These are phyloP conservation scores for Emmonsiellopsis sp. DNA, from an alignment of 2,329 filamentous ascomycete species.

Conservation along the genomic window DNA sequence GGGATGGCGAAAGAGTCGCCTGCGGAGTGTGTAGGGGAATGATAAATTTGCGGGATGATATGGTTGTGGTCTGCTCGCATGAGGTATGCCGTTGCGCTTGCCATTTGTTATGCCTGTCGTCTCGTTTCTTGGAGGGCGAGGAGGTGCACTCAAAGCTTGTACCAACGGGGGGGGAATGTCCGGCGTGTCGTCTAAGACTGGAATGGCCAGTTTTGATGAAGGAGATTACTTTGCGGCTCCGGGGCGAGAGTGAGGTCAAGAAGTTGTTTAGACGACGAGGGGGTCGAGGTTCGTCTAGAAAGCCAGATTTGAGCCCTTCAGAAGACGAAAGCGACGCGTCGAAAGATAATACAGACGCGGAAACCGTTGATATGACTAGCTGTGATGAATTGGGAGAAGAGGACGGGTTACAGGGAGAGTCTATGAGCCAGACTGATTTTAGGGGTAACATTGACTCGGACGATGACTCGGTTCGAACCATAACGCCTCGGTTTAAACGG, in stretches of 20 bases:
- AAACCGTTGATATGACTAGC: neutral
- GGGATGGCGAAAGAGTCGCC: slow-evolving; percentile 21
- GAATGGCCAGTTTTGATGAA: slow-evolving; percentile 72
- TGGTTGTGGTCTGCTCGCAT: slow-evolving; percentile 44
- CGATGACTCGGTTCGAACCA: neutral
- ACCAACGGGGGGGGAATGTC: slow-evolving; percentile 62
- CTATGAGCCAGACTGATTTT: neutral
- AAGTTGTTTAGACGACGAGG: slow-evolving; percentile 52
- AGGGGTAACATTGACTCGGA: neutral
- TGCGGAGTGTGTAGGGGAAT: slow-evolving; percentile 43
- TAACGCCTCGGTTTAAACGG: neutral
- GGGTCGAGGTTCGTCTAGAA: slow-evolving; percentile 15
- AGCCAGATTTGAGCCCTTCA: neutral
- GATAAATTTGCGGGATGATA: slow-evolving; percentile 28
- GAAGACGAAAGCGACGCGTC: neutral
- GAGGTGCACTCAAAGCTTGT: slow-evolving; percentile 40
- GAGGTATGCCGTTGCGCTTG: slow-evolving; percentile 38
- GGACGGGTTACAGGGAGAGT: too few relatives aligned
- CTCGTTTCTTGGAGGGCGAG: slow-evolving; percentile 39
- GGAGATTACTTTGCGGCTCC: slow-evolving; percentile 64
- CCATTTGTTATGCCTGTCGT: slow-evolving; percentile 50
- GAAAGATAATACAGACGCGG: neutral
- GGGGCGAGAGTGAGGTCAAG: slow-evolving; percentile 60
- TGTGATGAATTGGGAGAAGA: neutral
- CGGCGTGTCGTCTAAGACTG: slow-evolving; percentile 53